These are phyloP conservation scores for Cladosporium cucumerinum DNA, from an alignment of 2,329 filamentous ascomycete species.

Conservation along the genomic window DNA sequence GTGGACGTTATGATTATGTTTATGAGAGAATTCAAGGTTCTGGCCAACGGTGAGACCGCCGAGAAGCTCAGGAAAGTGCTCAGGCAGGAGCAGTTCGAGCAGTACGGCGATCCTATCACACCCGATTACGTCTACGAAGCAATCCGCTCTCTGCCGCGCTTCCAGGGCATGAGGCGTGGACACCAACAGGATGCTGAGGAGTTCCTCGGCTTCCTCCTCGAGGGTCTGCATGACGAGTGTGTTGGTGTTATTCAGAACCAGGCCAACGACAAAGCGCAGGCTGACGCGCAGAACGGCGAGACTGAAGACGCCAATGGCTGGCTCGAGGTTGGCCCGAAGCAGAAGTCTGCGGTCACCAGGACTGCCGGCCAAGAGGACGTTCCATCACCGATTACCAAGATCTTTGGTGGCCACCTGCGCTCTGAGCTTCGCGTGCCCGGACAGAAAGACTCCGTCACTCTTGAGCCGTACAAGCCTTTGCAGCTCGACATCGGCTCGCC, in stretches of 20 bases:
- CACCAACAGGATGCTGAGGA: slow-evolving; percentile 98
- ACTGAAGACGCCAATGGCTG: slow-evolving; percentile 60
- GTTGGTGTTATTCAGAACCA: slow-evolving; percentile 62
- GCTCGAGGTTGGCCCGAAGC: slow-evolving; percentile 91
- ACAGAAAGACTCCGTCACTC: slow-evolving; percentile 83
- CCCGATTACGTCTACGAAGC: slow-evolving; percentile 95
- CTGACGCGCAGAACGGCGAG: slow-evolving; percentile 22
- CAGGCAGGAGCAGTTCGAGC: slow-evolving; percentile 79
- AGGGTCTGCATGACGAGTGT: slow-evolving; percentile 91
- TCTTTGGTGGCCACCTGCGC: slow-evolving; percentile 87
- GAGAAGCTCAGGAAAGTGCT: slow-evolving; percentile 71
- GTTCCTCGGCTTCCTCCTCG: slow-evolving; percentile 88
- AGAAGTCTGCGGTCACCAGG: slow-evolving; percentile 80
- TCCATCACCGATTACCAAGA: slow-evolving; percentile 79
- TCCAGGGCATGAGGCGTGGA: slow-evolving; percentile 88
- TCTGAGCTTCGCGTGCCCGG: slow-evolving; percentile 86
- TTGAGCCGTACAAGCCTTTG: slow-evolving; percentile 89
- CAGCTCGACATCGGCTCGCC: slow-evolving; percentile 90
- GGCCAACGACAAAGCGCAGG: slow-evolving; percentile 31
- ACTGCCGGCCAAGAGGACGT: slow-evolving; percentile 62
- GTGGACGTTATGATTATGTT: slow-evolving; percentile 98
- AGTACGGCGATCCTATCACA: slow-evolving; percentile 85
- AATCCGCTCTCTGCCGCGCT: slow-evolving; percentile 79
- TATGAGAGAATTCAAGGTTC: slow-evolving; percentile 83
- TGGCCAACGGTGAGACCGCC: slow-evolving; percentile 71